These are phyloP conservation scores for Mycena belliarum DNA, from an alignment of 768 basidiomycete species.

Conservation along the genomic window DNA sequence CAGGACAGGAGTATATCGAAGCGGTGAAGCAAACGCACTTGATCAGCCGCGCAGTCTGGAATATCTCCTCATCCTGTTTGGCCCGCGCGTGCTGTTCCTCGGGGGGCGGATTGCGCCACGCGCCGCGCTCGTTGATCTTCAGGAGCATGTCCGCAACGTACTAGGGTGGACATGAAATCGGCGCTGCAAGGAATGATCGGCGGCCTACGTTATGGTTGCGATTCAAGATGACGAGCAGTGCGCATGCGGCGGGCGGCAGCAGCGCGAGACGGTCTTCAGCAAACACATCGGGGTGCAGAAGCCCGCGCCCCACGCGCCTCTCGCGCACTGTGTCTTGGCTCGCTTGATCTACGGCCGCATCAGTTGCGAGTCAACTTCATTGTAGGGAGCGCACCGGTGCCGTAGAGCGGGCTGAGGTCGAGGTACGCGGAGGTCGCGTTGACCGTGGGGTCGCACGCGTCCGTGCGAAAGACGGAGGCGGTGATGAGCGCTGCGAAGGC, in stretches of 20 bases:
- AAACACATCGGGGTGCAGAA: slow-evolving; percentile 55
- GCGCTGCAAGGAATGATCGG: not conserved
- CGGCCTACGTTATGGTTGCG: slow-evolving; percentile 61
- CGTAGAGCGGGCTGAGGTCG: slow-evolving; percentile 58
- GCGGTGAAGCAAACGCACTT: slow-evolving; percentile 34
- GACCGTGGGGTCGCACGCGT: slow-evolving; percentile 39
- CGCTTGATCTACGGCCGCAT: slow-evolving; percentile 29
- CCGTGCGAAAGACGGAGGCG: slow-evolving; percentile 57
- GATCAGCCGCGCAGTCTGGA: slow-evolving; percentile 54
- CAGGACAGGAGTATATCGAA: too few species aligned
- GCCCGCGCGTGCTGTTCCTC: slow-evolving; percentile 24
- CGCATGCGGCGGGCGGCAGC: slow-evolving; percentile 54
- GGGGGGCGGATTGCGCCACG: slow-evolving; percentile 44
- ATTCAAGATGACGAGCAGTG: slow-evolving; percentile 54
- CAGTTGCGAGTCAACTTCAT: too few species aligned
- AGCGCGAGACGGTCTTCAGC: slow-evolving; percentile 51
- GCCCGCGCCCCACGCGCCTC: slow-evolving; percentile 47
- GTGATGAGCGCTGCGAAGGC: slow-evolving; percentile 66
- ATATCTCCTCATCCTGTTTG: slow-evolving; percentile 55
- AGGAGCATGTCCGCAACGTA: slow-evolving; percentile 54
- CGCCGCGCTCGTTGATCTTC: slow-evolving; percentile 53
- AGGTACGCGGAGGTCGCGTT: slow-evolving; percentile 59
- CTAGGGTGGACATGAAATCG: slow-evolving; percentile 28
- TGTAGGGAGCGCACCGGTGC: slow-evolving; percentile 39
- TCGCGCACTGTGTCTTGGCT: slow-evolving; percentile 46